Percentiles rank a stretch among this genome's conserved stretches.
Conservation (phyloP, 176 grass and related monocot genomes). For the Panicum miliaceum region DNA sequence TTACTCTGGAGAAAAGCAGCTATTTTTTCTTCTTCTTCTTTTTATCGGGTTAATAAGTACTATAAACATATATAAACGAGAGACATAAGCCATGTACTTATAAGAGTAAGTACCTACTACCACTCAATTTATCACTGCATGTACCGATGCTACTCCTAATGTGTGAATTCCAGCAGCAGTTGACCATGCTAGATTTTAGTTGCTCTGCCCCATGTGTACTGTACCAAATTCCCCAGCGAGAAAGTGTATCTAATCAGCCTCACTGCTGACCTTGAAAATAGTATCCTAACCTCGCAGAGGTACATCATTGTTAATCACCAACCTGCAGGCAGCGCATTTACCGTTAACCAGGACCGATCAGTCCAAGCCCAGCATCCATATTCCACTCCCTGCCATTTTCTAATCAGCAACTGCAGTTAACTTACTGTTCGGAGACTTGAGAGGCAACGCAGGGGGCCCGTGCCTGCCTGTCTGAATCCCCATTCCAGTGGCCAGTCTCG, state of each 20-base stretch:
- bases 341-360: not conserved
- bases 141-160: not conserved
- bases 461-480: not conserved
- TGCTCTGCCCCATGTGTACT: constrained; percentile 40
- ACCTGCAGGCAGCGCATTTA: not conserved
- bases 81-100: constrained; percentile 25
- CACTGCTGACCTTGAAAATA: not conserved
- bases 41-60: constrained; percentile 38
- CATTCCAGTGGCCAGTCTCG: constrained; percentile 15
- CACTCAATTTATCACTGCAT: not conserved
- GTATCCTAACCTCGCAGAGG: not conserved
- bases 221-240: not conserved
- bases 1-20: not conserved
- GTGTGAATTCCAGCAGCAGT: constrained; percentile 40
- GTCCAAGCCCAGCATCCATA: constrained; percentile 1
- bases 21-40: constrained; percentile 10
- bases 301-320: not conserved
- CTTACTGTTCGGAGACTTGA: not conserved
- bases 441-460: not conserved
- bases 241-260: not conserved
- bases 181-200: constrained; percentile 49
- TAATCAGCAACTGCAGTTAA: constrained; percentile 10
- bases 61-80: constrained; percentile 40
- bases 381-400: not conserved
- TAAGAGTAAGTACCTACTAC: constrained; percentile 1